Conservation (phyloP, 2,329 filamentous ascomycete species). For the Botrytis galanthina region DNA sequence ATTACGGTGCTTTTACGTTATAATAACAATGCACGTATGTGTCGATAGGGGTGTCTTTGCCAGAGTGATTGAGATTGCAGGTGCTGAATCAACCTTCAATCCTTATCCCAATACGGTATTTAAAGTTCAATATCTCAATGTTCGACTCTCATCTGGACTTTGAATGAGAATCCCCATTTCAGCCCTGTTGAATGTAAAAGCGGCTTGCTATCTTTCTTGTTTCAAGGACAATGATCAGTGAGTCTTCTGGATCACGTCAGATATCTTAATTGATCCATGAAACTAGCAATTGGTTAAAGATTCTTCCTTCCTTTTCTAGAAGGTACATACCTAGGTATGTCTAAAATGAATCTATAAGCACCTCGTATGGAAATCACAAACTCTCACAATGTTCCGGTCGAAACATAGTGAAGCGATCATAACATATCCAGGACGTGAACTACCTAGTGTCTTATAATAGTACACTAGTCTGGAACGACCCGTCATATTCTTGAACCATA, state of each 20-base stretch:
- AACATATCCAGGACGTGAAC: neutral
- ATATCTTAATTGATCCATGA: neutral
- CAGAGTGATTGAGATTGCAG: neutral
- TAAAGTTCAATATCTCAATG: neutral
- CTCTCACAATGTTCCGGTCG: neutral
- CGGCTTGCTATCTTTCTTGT: constrained; percentile 5
- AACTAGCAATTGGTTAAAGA: neutral
- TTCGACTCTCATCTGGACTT: neutral
- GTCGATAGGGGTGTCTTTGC: neutral
- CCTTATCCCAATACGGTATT: neutral
- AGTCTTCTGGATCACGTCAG: constrained; percentile 1
- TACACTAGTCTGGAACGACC: neutral
- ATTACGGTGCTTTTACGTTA: neutral
- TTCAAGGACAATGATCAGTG: neutral
- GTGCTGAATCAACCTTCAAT: neutral
- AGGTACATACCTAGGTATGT: neutral
- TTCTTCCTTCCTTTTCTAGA: neutral
- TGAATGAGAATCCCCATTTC: neutral
- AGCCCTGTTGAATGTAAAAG: constrained; percentile 1
- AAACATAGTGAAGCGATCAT: neutral
- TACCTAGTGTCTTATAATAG: neutral
- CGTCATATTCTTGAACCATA: neutral
- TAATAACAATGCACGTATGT: neutral
- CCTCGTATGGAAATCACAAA: neutral
- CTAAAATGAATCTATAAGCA: neutral